Evolutionary conservation across 495 filamentous ascomycete genomes (phyloP).

Genomic region (Astrocystis sublimbata): DNA sequence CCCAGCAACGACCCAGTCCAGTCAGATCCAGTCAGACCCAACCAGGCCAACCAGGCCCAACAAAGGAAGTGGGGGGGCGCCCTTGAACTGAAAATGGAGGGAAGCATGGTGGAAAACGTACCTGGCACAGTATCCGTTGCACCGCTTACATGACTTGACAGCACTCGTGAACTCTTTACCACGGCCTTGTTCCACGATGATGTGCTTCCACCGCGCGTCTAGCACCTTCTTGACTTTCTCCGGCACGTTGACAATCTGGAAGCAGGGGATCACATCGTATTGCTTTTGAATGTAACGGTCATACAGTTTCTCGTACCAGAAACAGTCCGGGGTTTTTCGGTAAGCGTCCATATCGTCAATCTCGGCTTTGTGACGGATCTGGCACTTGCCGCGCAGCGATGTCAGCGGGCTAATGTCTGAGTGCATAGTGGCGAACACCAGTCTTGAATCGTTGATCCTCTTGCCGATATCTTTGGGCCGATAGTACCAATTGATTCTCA

Average conservation of each 20-base stretch:
- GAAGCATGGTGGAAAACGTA: conserved; percentile 68
- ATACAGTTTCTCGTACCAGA: conserved; percentile 97
- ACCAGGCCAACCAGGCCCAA: no score
- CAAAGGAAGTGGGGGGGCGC: conserved; percentile 9
- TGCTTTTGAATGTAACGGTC: conserved; percentile 97
- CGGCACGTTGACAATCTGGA: conserved; percentile 93
- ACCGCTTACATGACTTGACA: conserved; percentile 95
- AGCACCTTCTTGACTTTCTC: conserved; percentile 90
- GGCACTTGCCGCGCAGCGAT: conserved; percentile 88
- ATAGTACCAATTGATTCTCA: conserved; percentile 98
- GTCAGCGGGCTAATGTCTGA: conserved; percentile 93
- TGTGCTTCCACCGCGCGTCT: conserved; percentile 92
- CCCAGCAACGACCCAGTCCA: no score
- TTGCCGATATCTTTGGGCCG: conserved; percentile 93
- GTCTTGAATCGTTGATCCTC: conserved; percentile 82
- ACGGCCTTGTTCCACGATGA: conserved; percentile 86
- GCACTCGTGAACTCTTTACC: conserved; percentile 95
- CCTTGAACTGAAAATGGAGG: conserved; percentile 41
- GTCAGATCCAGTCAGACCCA: no score
- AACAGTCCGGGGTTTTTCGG: conserved; percentile 77
- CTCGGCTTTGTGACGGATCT: conserved; percentile 82
- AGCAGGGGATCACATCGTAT: conserved; percentile 94
- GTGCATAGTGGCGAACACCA: conserved; percentile 96
- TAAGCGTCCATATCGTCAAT: conserved; percentile 82
- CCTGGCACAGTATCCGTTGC: conserved; percentile 84